Evolutionary conservation across 208 protist species (phyloP), one percentile per base, ranked within the genome.

Genomic region (Trypanosomatidae sp.): DNA sequence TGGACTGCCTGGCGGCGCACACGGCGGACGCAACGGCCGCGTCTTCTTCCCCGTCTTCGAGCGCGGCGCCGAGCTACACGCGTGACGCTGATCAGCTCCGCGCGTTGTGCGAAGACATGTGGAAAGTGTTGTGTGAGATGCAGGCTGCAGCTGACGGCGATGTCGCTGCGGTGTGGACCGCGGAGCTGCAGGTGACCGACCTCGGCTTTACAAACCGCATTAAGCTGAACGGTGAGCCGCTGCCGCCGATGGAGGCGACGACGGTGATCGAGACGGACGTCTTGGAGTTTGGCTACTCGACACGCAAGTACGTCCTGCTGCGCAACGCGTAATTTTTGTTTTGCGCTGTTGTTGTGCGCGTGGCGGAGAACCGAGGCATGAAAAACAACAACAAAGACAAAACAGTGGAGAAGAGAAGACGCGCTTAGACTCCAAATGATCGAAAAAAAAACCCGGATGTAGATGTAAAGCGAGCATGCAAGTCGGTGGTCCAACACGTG

Each of bases 241-340:
- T 95, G 28, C n/a, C 62, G 4, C 76, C 89, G 7, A 82, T 74
- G 41, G 62, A 66, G 62, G 70, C 84, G 12, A 71, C 52, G 41
- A 79, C 76, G 8, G 66, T 97, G 47, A 86, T 91, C 47, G 87
- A 91, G 28, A 82, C 88, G 10, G 90, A 95, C 66, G 84, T 91
- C 28, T 7, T 97, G 12, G 83, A 82, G 36, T 97, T 97, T 73
- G 92, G 86, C 0, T 74, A 47, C 64, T 94, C 89, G n/a, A 85
- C 90, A n/a, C 67, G 88, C n/a, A 85, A 78, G 55, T 97, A 94
- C 66, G 87, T 95, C 9, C 68, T 97, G 71, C 77, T 93, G 44
- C 74, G 88, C 17, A 52, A 52, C 30, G 43, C 64, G 15, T 71
- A 79, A 44, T 19, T 36, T 25, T 30, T 60, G 36, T 22, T 9